Conservation (phyloP, 2,329 filamentous ascomycete species). For the Coniella vitis region DNA sequence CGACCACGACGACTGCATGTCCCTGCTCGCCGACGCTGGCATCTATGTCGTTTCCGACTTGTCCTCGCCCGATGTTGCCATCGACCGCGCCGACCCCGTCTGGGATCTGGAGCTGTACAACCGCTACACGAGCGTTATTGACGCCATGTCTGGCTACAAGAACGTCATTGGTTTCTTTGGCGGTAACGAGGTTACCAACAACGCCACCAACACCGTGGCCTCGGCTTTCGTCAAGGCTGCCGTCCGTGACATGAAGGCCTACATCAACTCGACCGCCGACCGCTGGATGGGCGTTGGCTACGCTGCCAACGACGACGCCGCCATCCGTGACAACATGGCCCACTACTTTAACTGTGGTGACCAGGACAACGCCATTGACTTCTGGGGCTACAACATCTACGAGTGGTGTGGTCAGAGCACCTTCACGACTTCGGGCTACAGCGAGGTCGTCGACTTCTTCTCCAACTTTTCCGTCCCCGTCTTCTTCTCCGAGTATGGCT, state of each 20-base stretch:
- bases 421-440: constrained; percentile 71
- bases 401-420: constrained; percentile 91
- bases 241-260: constrained; percentile 89
- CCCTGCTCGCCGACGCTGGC: constrained; percentile 69
- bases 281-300: constrained; percentile 86
- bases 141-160: constrained; percentile 72
- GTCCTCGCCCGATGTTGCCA: constrained; percentile 72
- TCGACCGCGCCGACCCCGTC: constrained; percentile 70
- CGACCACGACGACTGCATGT: constrained; percentile 82
- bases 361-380: constrained; percentile 65
- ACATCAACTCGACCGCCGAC: constrained; percentile 76
- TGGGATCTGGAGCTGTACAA: constrained; percentile 76
- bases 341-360: constrained; percentile 92
- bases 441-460: constrained; percentile 80
- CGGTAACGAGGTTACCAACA: constrained; percentile 94
- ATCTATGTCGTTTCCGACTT: constrained; percentile 96
- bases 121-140: constrained; percentile 79
- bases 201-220: constrained; percentile 77
- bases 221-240: constrained; percentile 97
- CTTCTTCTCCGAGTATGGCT: constrained; percentile 99
- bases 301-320: constrained; percentile 85
- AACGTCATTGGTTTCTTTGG: constrained; percentile 98
- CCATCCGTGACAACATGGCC: constrained; percentile 74
- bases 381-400: constrained; percentile 99
- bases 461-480: constrained; percentile 82